Conservation (phyloP, 768 basidiomycete genomes). For the Leccinum variicolor region DNA sequence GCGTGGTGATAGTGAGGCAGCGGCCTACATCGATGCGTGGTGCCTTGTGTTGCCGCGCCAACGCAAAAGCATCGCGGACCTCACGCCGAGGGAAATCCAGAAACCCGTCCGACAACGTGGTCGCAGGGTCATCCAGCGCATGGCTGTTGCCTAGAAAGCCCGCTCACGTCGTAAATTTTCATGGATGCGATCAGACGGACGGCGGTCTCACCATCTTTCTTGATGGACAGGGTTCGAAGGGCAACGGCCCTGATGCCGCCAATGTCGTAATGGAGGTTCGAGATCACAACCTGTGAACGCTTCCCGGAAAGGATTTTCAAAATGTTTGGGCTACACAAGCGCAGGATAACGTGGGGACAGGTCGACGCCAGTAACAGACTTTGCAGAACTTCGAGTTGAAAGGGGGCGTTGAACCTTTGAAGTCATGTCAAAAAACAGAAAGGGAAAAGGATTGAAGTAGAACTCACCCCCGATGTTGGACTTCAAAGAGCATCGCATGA, state of each 20-base stretch:
- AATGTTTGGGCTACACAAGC: constrained; percentile 57
- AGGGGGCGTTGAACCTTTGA: constrained; percentile 43
- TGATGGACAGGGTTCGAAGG: constrained; percentile 35
- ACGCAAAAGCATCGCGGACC: constrained; percentile 53
- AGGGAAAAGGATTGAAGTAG: neutral
- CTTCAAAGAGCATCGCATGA: constrained; percentile 57
- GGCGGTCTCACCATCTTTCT: constrained; percentile 35
- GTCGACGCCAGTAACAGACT: constrained; percentile 58
- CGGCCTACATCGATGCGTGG: constrained; percentile 64
- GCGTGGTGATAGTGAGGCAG: constrained; percentile 56
- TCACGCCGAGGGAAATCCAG: constrained; percentile 54
- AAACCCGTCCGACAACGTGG: constrained; percentile 35
- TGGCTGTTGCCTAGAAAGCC: constrained; percentile 15
- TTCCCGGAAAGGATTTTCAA: constrained; percentile 43
- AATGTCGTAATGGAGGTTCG: constrained; percentile 35
- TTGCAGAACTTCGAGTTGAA: constrained; percentile 64
- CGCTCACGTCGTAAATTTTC: neutral
- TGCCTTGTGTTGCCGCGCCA: constrained; percentile 59
- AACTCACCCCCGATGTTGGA: constrained; percentile 52
- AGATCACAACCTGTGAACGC: constrained; percentile 30
- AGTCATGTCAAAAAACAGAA: neutral
- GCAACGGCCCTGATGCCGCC: constrained; percentile 39
- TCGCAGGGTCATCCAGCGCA: constrained; percentile 16
- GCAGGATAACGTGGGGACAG: constrained; percentile 64
- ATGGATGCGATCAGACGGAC: neutral